Conservation (phyloP, 768 basidiomycete genomes). For the Kwoniella newhampshirensis region DNA sequence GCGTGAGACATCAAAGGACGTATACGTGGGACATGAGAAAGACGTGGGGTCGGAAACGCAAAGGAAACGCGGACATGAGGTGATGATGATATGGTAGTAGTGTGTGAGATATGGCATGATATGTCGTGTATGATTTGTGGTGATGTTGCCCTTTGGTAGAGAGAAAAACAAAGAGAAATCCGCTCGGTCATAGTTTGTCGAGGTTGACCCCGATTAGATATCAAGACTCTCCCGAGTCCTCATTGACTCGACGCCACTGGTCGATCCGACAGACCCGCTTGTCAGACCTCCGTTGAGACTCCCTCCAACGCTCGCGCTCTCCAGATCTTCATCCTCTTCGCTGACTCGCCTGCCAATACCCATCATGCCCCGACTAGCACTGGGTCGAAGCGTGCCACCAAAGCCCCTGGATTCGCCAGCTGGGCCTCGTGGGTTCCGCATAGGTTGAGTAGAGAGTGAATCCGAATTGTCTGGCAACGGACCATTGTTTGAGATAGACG, state of each 20-base stretch:
- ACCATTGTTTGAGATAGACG: conserved; percentile 11
- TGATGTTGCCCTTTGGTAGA: background rate
- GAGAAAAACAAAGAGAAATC: background rate
- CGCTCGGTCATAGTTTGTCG: too few relatives aligned
- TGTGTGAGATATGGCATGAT: conserved; percentile 2
- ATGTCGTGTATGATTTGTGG: conserved; percentile 10
- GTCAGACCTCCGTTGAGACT: background rate
- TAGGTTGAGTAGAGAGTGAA: conserved; percentile 17
- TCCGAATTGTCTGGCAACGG: conserved; percentile 6
- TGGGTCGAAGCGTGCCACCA: conserved; percentile 16
- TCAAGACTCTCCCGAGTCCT: conserved; percentile 44
- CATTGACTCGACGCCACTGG: conserved; percentile 26
- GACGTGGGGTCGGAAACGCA: too few relatives aligned
- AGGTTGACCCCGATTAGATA: conserved; percentile 14
- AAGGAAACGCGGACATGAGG: background rate
- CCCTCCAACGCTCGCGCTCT: conserved; percentile 7
- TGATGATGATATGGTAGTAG: background rate
- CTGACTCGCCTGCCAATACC: conserved; percentile 14
- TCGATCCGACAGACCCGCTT: conserved; percentile 4
- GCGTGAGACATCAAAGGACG: background rate
- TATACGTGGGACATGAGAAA: conserved; percentile 3
- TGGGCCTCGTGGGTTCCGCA: conserved; percentile 49
- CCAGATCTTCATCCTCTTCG: conserved; percentile 24
- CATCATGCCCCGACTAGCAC: conserved; percentile 4
- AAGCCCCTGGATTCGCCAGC: conserved; percentile 47